Conservation (phyloP, 2,329 filamentous ascomycete genomes). For the Cladobotryum mycophilum region DNA sequence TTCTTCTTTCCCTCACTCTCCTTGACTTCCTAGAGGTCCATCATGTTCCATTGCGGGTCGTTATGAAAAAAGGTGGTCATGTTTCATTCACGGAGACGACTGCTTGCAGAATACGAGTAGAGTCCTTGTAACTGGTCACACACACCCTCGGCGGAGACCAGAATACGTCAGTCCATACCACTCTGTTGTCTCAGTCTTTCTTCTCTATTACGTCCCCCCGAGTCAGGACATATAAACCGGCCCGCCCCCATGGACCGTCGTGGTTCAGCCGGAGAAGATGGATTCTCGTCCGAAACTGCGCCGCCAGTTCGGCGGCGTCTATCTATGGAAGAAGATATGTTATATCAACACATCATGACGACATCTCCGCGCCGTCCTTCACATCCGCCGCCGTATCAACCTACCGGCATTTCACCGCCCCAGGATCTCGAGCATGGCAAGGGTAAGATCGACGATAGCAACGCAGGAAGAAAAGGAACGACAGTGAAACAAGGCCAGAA, state of each 20-base stretch:
- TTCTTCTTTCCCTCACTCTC: slow-evolving; percentile 12
- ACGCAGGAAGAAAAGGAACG: background rate
- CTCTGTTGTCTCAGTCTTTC: slow-evolving; percentile 2
- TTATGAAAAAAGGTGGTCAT: slow-evolving; percentile 28
- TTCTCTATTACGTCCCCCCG: slow-evolving; percentile 5
- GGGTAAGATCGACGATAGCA: background rate
- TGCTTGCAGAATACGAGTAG: slow-evolving; percentile 13
- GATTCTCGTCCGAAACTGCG: slow-evolving; percentile 25
- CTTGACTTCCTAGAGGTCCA: slow-evolving; percentile 17
- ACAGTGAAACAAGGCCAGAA: background rate
- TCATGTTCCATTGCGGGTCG: slow-evolving; percentile 29
- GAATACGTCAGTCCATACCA: slow-evolving; percentile 5
- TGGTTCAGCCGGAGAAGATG: slow-evolving; percentile 26
- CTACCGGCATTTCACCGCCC: slow-evolving; percentile 13
- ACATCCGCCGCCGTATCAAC: slow-evolving; percentile 41
- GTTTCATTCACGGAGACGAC: slow-evolving; percentile 30
- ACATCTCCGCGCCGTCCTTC: slow-evolving; percentile 35
- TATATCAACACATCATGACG: slow-evolving; percentile 48
- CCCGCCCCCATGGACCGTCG: slow-evolving; percentile 29
- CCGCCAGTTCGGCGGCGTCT: slow-evolving; percentile 39
- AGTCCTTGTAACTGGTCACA: slow-evolving; percentile 7
- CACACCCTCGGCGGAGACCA: slow-evolving; percentile 6
- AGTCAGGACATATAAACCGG: slow-evolving; percentile 14
- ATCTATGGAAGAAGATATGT: slow-evolving; percentile 50
- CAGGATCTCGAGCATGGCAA: slow-evolving; percentile 19